phyloP scores from a whole-genome alignment of 1,284 basidiomycete genomes.

The Boletus sp. region DNA sequence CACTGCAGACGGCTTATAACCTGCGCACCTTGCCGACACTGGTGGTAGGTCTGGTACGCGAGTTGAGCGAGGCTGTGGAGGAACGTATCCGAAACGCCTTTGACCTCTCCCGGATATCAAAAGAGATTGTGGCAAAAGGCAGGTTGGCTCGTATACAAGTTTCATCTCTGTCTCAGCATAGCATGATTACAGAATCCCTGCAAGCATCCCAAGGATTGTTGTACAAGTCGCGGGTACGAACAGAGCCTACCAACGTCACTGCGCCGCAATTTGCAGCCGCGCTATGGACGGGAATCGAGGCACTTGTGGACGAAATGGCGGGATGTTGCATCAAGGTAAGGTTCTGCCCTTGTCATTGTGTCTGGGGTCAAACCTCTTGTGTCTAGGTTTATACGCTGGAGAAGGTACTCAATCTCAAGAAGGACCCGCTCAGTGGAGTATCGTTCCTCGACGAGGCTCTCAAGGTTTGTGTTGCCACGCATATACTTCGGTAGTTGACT shows the following conservation, averaged over 20 bases:
- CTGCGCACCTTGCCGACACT: slow-evolving; percentile 83
- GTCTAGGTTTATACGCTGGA: slow-evolving; percentile 89
- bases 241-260: slow-evolving; percentile 83
- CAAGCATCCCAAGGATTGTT: slow-evolving; percentile 45
- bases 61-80: slow-evolving; percentile 85
- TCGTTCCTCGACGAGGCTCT: slow-evolving; percentile 91
- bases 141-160: slow-evolving; percentile 17
- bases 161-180: slow-evolving; percentile 3
- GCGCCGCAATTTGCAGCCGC: slow-evolving; percentile 82
- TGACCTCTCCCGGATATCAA: slow-evolving; percentile 84
- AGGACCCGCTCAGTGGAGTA: slow-evolving; percentile 74
- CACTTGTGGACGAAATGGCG: slow-evolving; percentile 86
- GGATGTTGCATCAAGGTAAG: slow-evolving; percentile 86
- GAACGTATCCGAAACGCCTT: slow-evolving; percentile 82
- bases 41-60: slow-evolving; percentile 78
- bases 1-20: slow-evolving; percentile 94
- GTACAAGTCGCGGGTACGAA: slow-evolving; percentile 81
- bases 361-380: neutral
- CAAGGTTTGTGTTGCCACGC: slow-evolving; percentile 71
- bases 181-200: slow-evolving; percentile 25
- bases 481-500: slow-evolving; percentile 9
- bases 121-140: slow-evolving; percentile 82
- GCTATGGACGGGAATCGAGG: slow-evolving; percentile 84
- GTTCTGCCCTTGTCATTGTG: neutral
- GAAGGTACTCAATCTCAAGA: slow-evolving; percentile 90